A percentile compares a stretch with the other conserved stretches of the same genome.
Evolutionary conservation across 768 basidiomycete species (phyloP).

Genomic region (Panaeolus papilionaceus): DNA sequence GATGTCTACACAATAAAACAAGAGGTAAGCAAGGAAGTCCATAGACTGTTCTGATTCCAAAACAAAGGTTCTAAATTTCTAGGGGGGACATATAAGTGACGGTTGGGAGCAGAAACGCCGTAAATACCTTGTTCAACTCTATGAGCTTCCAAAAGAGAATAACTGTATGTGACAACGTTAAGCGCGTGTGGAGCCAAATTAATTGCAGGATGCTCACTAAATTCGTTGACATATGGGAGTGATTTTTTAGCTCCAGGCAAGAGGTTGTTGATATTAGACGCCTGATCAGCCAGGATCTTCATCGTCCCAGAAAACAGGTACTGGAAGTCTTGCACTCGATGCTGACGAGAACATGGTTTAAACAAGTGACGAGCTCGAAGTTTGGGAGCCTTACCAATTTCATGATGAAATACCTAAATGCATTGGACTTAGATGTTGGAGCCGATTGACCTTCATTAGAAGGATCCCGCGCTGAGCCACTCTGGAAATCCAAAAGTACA

Average conservation of each 20-base stretch:
- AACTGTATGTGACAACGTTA: constrained; percentile 45
- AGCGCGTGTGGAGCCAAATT: neutral
- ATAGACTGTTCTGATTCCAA: constrained; percentile 81
- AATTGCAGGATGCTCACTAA: constrained; percentile 54
- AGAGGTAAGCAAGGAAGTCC: constrained; percentile 78
- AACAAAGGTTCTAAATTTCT: constrained; percentile 91
- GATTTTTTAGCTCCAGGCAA: constrained; percentile 88
- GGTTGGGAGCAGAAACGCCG: neutral
- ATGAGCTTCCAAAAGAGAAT: constrained; percentile 90
- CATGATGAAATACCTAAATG: constrained; percentile 91
- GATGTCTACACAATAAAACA: constrained; percentile 85
- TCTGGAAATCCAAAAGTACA: constrained; percentile 81
- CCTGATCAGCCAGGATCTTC: constrained; percentile 75
- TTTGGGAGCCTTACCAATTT: constrained; percentile 67
- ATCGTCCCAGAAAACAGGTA: constrained; percentile 81
- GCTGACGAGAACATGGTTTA: constrained; percentile 48
- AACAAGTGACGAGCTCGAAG: constrained; percentile 14
- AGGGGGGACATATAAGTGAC: constrained; percentile 17
- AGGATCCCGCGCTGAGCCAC: constrained; percentile 70
- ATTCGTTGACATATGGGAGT: constrained; percentile 83
- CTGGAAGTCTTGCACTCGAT: constrained; percentile 87
- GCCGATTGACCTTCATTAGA: constrained; percentile 48
- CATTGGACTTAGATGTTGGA: constrained; percentile 77
- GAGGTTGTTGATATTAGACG: constrained; percentile 72
- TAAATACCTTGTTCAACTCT: constrained; percentile 85